Conservation (phyloP, 2,329 filamentous ascomycete genomes). For the Huntiella abstrusa region DNA sequence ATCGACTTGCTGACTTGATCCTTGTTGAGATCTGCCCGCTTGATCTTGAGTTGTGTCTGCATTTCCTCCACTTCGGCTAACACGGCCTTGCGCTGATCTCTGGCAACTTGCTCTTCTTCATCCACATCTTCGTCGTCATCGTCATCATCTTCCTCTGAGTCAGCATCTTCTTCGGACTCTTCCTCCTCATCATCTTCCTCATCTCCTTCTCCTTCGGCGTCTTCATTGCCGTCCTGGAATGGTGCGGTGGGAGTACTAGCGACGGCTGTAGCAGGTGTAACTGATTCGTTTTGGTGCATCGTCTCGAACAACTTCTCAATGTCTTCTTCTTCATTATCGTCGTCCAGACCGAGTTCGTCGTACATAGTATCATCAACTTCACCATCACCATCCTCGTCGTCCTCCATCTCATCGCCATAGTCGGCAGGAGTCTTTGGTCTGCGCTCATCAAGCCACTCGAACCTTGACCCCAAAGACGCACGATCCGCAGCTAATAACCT, state of each 20-base stretch:
- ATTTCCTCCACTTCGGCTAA: constrained; percentile 35
- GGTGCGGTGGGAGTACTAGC: constrained; percentile 25
- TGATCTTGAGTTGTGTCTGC: constrained; percentile 28
- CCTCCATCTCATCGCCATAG: constrained; percentile 19
- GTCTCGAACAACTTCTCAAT: constrained; percentile 37
- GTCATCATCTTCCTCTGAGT: constrained; percentile 29
- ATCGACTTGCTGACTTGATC: constrained; percentile 21
- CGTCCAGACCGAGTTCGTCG: constrained; percentile 36
- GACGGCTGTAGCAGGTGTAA: constrained; percentile 26
- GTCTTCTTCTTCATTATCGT: constrained; percentile 33
- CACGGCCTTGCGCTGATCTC: constrained; percentile 33
- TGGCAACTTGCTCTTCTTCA: constrained; percentile 30
- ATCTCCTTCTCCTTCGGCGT: constrained; percentile 26
- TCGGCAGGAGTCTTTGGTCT: constrained; percentile 14
- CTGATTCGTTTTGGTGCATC: constrained; percentile 27
- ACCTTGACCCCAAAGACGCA: constrained; percentile 37
- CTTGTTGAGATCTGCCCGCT: constrained; percentile 25
- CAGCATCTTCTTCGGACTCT: constrained; percentile 26
- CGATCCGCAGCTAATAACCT: constrained; percentile 53
- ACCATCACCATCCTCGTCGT: constrained; percentile 26
- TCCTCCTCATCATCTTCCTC: constrained; percentile 26
- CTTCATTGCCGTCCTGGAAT: constrained; percentile 27
- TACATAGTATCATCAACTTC: constrained; percentile 24
- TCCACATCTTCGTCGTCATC: constrained; percentile 36
- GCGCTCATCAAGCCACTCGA: constrained; percentile 43